Percentiles rank a stretch among this genome's conserved stretches.
phyloP scores from a whole-genome alignment of 2,329 filamentous ascomycete species.

The Ceratocystis diversiconidia region DNA sequence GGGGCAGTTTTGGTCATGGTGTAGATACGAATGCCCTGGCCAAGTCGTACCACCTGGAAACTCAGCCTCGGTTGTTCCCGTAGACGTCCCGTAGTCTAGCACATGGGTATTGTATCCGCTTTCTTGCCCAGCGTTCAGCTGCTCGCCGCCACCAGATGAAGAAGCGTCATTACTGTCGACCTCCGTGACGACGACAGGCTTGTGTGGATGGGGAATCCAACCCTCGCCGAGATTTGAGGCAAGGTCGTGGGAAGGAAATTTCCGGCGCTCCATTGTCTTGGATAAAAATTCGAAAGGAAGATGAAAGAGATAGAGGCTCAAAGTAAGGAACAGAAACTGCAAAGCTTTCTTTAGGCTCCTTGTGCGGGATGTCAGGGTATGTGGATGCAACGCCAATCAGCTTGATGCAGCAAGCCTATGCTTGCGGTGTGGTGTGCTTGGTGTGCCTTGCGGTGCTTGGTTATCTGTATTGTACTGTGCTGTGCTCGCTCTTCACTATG shows the following conservation, averaged over 20 bases:
- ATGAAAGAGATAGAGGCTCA: neutral
- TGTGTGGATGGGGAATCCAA: neutral
- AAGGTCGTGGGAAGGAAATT: neutral
- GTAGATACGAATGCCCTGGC: neutral
- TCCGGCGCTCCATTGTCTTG: neutral
- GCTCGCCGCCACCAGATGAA: neutral
- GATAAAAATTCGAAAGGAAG: neutral
- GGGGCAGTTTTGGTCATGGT: neutral
- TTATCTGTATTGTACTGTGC: too few relatives aligned
- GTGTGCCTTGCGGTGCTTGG: too few relatives aligned
- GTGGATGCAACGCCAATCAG: too few relatives aligned
- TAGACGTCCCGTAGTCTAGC: neutral
- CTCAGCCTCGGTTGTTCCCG: neutral
- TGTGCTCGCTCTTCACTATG: neutral
- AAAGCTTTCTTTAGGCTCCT: neutral
- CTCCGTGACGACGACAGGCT: neutral
- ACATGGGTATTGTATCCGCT: neutral
- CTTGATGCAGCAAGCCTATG: too few relatives aligned
- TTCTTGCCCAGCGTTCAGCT: neutral
- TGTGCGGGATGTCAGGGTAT: neutral
- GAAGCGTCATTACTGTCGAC: neutral
- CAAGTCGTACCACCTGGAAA: neutral
- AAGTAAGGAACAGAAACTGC: neutral
- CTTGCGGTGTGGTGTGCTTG: too few relatives aligned
- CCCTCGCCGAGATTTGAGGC: neutral